Evolutionary conservation across 2,329 filamentous ascomycete genomes (phyloP), one percentile per base, ranked within the genome.

Genomic region (Talaromyces sp.): DNA sequence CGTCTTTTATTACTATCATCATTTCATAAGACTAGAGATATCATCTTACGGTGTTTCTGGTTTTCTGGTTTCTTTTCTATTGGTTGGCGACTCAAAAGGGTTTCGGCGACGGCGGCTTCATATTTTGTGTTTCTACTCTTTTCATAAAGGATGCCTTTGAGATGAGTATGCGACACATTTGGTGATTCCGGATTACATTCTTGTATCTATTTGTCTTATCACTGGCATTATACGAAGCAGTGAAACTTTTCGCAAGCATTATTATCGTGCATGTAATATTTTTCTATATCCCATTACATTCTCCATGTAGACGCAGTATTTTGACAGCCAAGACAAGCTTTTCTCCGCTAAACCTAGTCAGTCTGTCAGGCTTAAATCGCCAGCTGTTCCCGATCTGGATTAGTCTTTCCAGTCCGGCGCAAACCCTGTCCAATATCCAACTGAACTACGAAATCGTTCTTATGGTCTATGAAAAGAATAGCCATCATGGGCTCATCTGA

Each of bases 11-110:
- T 11, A 22, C 31, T 51, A 25, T 25, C 8, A 35, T 43, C 36
- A 50, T 57, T 13, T 57, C 40, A 51, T 57, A 25, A 19, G 33
- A 46, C 53, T 37, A 56, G 41, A 39, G 41, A 56, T 41, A 56
- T 56, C 40, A 35, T 43, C 41, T 46, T 10, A 17, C 53, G 19
- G 36, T 36, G 41, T 56, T 53, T 43, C 25, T 54, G 17, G 37
- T 19, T 17, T 36, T 56, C 31, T 15, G 19, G 7, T 31, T 33
- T 40, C 15, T 28, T 50, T 36, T n/a, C 31, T 46, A 31, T 46
- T 25, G 25, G 28, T 13, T 10, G 45, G 25, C 33, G 45, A 33
- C 45, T 48, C 25, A 35, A 48, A 35, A 35, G 33, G 19, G 22
- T n/a, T 33, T 33, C n/a, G 19, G 28, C n/a, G n/a, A n/a, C n/a